Evolutionary conservation across 345 rosid species (phyloP), one percentile per base, ranked within the genome.

Genomic region (Citrus australasica): DNA sequence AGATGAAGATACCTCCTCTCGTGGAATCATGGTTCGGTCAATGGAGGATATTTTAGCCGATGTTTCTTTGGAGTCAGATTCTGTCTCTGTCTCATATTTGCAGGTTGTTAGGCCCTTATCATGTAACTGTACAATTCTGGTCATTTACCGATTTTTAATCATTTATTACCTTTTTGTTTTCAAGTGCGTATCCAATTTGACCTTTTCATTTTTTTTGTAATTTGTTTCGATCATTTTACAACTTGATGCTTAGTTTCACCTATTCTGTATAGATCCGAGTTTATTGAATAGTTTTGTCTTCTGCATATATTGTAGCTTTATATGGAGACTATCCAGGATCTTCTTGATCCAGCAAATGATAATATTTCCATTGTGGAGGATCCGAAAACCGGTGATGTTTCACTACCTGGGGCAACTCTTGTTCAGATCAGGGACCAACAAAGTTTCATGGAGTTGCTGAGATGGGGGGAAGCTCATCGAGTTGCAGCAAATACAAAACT

Each of bases 301-400:
- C 37, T 21, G 80, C 51, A 61, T 78, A 48, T 63, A 6, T 76
- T 77, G 86, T 84, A 96, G 98, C 93, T 94, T 71, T 96, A 96
- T 82, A 94, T 96, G 98, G 99, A 96, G 88, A 86, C 98, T 67
- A 94, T 96, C 83, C 98, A 96, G 82, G 99, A 96, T 83, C 99
- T 96, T 78, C 92, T 96, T 78, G 92, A 96, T 86, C 95, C 98
- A 11, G 38, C 82, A 21, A 96, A 96, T 83, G 98, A 92, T 84
- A 96, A 94, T 81, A 96, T 96, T 75, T 89, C 95, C 14, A 96
- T 94, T 46, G 92, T 94, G 64, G 99, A 96, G 85, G 99, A 96
- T 82, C 98, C 97, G 32, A 96, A 85, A 87, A 92, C 90, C 69
- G 99, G 99, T 77, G 99, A 96, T 88, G 98, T 96, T 75, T 96